These are phyloP conservation scores for Trichoderma parareesei DNA, from an alignment of 495 filamentous ascomycete genomes.

Conservation along the genomic window DNA sequence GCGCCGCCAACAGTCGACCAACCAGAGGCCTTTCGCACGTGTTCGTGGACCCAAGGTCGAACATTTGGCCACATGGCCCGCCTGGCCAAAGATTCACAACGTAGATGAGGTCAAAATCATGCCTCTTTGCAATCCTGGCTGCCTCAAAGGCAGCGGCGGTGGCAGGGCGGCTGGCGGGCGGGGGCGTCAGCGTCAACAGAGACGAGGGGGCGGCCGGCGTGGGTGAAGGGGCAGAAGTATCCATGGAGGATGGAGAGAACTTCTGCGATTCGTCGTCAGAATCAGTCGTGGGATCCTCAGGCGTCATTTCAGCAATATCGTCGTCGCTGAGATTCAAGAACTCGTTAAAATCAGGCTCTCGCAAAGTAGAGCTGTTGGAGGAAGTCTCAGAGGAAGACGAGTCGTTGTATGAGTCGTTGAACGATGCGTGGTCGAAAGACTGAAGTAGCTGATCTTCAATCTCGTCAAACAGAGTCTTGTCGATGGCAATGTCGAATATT, in stretches of 20 bases:
- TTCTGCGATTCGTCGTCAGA: not conserved
- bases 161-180: constrained; percentile 23
- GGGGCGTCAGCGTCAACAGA: constrained; percentile 22
- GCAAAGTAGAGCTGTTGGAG: constrained; percentile 17
- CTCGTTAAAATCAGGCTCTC: constrained; percentile 37
- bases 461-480: constrained; percentile 4
- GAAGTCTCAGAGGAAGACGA: constrained; percentile 8
- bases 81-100: constrained; percentile 36
- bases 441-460: not conserved
- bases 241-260: constrained; percentile 15
- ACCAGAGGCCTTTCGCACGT: constrained; percentile 15
- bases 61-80: not conserved
- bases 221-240: constrained; percentile 10
- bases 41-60: not conserved
- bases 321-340: constrained; percentile 39
- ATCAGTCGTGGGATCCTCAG: constrained; percentile 12
- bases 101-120: constrained; percentile 36
- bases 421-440: not conserved
- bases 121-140: constrained; percentile 30
- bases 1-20: constrained; percentile 33
- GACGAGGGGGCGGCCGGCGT: not conserved
- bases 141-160: constrained; percentile 32
- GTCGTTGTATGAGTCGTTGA: not conserved
- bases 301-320: constrained; percentile 34
- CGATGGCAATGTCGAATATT: constrained; percentile 20